Conservation (phyloP, 2,329 filamentous ascomycete species). For the Arthrobotrys entomopaga region DNA sequence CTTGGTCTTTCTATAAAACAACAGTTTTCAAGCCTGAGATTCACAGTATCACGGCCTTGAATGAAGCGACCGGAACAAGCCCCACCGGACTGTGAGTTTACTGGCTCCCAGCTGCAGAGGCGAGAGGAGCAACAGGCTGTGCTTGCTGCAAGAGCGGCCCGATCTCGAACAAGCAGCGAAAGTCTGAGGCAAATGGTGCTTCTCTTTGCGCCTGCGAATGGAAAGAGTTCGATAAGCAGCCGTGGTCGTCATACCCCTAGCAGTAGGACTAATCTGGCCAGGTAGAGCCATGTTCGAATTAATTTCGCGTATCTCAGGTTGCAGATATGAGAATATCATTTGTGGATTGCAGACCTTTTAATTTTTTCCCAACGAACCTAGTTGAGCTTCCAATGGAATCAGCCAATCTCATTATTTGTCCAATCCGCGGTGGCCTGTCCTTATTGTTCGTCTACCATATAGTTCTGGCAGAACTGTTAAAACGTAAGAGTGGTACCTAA, state of each 20-base stretch:
- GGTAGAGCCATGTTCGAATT: slow-evolving; percentile 19
- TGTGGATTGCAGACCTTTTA: background rate
- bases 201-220: slow-evolving; percentile 14
- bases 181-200: slow-evolving; percentile 23
- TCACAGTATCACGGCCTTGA: slow-evolving; percentile 1
- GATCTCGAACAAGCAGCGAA: slow-evolving; percentile 36
- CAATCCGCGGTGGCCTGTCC: slow-evolving; percentile 5
- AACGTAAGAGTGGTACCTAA: background rate
- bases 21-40: background rate
- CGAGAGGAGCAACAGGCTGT: slow-evolving; percentile 9
- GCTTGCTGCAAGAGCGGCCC: slow-evolving; percentile 30
- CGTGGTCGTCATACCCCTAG: background rate
- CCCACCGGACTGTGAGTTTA: background rate
- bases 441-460: slow-evolving; percentile 8
- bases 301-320: slow-evolving; percentile 27
- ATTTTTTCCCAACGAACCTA: background rate
- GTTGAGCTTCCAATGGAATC: slow-evolving; percentile 12
- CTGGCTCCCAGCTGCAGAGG: slow-evolving; percentile 9
- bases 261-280: slow-evolving; percentile 6
- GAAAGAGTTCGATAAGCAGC: slow-evolving; percentile 24
- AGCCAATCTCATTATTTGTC: slow-evolving; percentile 16
- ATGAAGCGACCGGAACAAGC: background rate
- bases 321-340: background rate
- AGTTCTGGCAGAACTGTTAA: background rate
- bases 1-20: background rate